Evolutionary conservation across 2,329 filamentous ascomycete species (phyloP).

Genomic region (Byssoonygena ceratinophila): DNA sequence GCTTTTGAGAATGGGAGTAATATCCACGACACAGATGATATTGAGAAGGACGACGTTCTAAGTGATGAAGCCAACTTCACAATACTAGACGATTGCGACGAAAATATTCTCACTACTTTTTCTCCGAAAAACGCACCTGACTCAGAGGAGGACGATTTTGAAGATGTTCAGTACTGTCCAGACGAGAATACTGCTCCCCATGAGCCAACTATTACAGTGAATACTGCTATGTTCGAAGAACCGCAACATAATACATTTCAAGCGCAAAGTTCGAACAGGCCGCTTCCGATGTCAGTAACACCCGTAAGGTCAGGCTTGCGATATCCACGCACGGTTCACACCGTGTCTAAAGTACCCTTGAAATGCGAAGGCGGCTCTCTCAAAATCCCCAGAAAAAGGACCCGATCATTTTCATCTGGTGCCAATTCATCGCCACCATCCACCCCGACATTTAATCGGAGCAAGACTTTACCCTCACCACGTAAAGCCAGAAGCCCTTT

Average conservation of each 20-base stretch:
- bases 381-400: conserved; percentile 37
- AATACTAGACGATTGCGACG: conserved; percentile 11
- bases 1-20: conserved; percentile 24
- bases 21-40: background rate
- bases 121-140: background rate
- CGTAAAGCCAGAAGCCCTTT: conserved; percentile 13
- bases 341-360: conserved; percentile 65
- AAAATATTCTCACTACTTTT: conserved; percentile 39
- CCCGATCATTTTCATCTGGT: conserved; percentile 44
- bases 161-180: background rate
- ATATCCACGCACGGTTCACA: conserved; percentile 53
- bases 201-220: conserved; percentile 18
- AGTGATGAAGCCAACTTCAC: conserved; percentile 10
- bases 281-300: conserved; percentile 40
- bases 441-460: conserved; percentile 24
- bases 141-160: background rate
- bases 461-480: conserved; percentile 22
- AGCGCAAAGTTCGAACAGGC: conserved; percentile 17
- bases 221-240: conserved; percentile 18
- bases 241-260: conserved; percentile 20
- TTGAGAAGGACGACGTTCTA: background rate
- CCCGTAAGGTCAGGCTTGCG: conserved; percentile 41
- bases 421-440: conserved; percentile 23
- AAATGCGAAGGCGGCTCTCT: conserved; percentile 49
- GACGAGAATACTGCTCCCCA: conserved; percentile 48